These are phyloP conservation scores for Kondoa subrosea DNA, from an alignment of 768 basidiomycete species.

Conservation along the genomic window DNA sequence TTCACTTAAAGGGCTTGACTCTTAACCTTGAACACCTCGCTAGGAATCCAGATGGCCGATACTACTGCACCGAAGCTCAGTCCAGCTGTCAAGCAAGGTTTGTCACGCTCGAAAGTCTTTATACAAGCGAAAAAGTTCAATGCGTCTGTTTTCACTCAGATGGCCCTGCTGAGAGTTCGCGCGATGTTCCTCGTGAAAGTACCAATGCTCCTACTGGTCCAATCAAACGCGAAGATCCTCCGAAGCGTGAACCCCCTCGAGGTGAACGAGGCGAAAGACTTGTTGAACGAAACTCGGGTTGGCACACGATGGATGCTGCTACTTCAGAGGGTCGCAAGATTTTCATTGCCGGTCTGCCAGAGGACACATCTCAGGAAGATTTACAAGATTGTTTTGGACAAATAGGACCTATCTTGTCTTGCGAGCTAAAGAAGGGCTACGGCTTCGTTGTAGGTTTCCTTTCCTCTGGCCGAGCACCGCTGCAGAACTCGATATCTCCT, in stretches of 20 bases:
- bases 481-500: neutral
- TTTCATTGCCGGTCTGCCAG: conserved; percentile 27
- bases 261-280: neutral
- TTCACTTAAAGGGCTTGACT: too few species aligned
- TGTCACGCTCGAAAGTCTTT: too few species aligned
- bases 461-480: neutral
- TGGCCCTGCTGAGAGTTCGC: too few species aligned
- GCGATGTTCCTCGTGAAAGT: too few species aligned
- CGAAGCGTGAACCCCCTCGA: neutral
- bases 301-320: neutral
- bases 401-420: conserved; percentile 20
- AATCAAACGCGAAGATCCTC: too few species aligned
- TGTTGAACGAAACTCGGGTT: neutral
- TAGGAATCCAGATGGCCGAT: too few species aligned
- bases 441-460: conserved; percentile 26
- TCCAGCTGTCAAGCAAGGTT: too few species aligned
- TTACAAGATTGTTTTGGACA: conserved; percentile 28
- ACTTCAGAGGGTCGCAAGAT: conserved; percentile 18
- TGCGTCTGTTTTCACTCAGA: too few species aligned
- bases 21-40: too few species aligned
- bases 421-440: conserved; percentile 25
- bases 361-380: conserved; percentile 24
- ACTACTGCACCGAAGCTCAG: too few species aligned
- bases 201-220: too few species aligned
- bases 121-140: too few species aligned